Evolutionary conservation across 2,329 filamentous ascomycete species (phyloP), one percentile per base, ranked within the genome.

Genomic region (Colletotrichum sp.): DNA sequence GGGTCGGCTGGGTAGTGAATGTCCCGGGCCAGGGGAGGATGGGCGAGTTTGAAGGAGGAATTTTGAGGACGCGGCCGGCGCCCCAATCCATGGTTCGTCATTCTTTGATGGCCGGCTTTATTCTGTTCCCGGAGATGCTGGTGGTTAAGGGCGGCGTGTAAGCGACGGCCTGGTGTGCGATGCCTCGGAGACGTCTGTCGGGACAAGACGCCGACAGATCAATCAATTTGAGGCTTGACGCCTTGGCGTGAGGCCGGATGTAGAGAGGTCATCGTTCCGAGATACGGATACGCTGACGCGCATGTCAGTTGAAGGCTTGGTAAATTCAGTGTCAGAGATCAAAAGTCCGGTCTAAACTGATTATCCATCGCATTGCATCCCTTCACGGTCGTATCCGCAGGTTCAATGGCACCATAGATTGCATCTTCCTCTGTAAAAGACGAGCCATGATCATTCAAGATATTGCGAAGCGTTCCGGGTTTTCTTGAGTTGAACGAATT

Each of bases 351-450:
- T 52, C 44, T 8, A 1, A 1, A 11, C 44, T 49, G 11, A 4
- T 49, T 3, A 52, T 52, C 6, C 2, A 52, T 52, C 6, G n/a
- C n/a, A 52, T 22, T 49, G 19, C 39, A 2, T 4, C 19, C n/a
- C 44, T 52, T 52, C 6, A 22, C 12, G 44, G 11, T 22, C 44
- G n/a, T 22, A 8, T 22, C 0, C 44, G 44, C 6, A 52, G 44
- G 4, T 0, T 52, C 44, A 13, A 22, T 52, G 3, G 0, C 0
- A 1, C 0, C 0, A 8, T 22, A 13, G 13, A 0, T 13, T 22
- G 44, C 19, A 0, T n/a, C 39, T n/a, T 11, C 36, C 36, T 44
- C 0, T 16, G 0, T n/a, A n/a, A 9, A n/a, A n/a, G 5, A n/a
- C 19, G 39, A n/a, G 39, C 19, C 19, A n/a, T n/a, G 6, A 0